These are phyloP conservation scores for Phaeophleospora eucalypticola DNA, from an alignment of 2,329 filamentous ascomycete species.

Conservation along the genomic window DNA sequence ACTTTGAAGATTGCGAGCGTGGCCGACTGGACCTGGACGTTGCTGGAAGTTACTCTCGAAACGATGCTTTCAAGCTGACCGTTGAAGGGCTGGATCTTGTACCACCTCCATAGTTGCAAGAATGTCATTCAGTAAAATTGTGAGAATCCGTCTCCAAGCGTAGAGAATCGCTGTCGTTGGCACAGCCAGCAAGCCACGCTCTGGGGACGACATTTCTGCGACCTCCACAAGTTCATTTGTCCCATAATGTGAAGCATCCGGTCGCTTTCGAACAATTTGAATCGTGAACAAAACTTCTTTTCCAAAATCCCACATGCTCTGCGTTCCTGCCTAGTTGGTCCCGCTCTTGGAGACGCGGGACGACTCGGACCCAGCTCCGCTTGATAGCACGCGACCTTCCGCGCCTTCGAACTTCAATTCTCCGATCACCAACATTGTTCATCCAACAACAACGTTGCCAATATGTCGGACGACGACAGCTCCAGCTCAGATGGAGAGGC, in stretches of 20 bases:
- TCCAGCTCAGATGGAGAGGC: conserved; percentile 26
- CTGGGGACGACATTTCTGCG: too few relatives aligned
- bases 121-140: background rate
- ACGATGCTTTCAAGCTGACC: conserved; percentile 57
- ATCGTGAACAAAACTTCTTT: too few relatives aligned
- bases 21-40: conserved; percentile 80
- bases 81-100: conserved; percentile 58
- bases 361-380: background rate
- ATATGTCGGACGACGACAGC: conserved; percentile 25
- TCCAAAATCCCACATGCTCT: too few relatives aligned
- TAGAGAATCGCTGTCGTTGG: background rate
- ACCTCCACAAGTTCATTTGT: too few relatives aligned
- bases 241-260: too few relatives aligned
- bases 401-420: background rate
- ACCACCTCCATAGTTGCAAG: conserved; percentile 2
- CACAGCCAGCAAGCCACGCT: too few relatives aligned
- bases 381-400: background rate
- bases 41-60: conserved; percentile 79
- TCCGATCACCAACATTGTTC: too few relatives aligned
- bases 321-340: too few relatives aligned
- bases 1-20: conserved; percentile 82
- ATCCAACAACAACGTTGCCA: too few relatives aligned
- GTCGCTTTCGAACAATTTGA: too few relatives aligned
- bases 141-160: background rate
- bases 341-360: too few relatives aligned